A percentile compares a stretch with the other conserved stretches of the same genome.
Evolutionary conservation across 768 basidiomycete genomes (phyloP).

Genomic region (Filobasidium floriforme): DNA sequence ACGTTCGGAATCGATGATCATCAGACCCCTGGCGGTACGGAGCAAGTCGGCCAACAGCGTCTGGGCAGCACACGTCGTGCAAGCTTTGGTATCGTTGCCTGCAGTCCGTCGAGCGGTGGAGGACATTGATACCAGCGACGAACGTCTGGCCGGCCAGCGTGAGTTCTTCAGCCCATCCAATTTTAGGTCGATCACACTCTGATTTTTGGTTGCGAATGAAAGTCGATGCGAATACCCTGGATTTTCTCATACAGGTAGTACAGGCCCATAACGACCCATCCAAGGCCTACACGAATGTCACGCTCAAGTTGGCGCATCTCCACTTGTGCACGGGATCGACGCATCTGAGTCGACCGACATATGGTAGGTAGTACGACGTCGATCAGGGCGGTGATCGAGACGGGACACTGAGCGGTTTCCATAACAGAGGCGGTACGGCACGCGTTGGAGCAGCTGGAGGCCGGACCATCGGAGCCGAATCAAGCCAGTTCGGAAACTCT

Average conservation of each 20-base stretch:
- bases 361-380: no score
- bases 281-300: not conserved
- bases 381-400: no score
- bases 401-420: no score
- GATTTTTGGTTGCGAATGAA: not conserved
- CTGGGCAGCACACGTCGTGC: not conserved
- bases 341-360: no score
- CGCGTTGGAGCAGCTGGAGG: not conserved
- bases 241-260: not conserved
- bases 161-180: not conserved
- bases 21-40: not conserved
- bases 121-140: not conserved
- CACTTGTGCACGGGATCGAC: no score
- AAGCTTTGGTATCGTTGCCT: not conserved
- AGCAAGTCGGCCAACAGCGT: not conserved
- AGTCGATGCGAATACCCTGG: not conserved
- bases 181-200: not conserved
- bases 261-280: not conserved
- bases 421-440: no score
- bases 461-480: not conserved
- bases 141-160: not conserved
- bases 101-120: not conserved
- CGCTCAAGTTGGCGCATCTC: not conserved
- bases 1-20: not conserved
- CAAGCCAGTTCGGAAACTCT: not conserved